phyloP scores from a whole-genome alignment of 768 basidiomycete genomes.

The Pisolithus orientalis region DNA sequence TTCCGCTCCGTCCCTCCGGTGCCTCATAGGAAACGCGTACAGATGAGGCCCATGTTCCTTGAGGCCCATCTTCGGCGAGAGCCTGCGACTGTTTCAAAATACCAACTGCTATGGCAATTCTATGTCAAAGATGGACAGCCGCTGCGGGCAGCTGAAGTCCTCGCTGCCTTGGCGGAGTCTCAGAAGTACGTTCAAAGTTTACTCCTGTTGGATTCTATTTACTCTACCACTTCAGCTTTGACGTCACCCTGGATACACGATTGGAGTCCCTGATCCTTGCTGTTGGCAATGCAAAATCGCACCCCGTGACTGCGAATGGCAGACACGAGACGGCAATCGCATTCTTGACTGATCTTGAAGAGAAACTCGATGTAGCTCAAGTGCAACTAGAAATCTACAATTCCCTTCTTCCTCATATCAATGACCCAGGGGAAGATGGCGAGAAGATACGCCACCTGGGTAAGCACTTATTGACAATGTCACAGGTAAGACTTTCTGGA shows the following conservation, averaged over 20 bases:
- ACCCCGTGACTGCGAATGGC: conserved; percentile 71
- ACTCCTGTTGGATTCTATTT: not conserved
- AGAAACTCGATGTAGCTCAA: conserved; percentile 94
- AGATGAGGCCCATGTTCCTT: conserved; percentile 85
- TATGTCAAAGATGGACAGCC: conserved; percentile 90
- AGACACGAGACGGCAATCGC: conserved; percentile 87
- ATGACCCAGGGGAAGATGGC: conserved; percentile 57
- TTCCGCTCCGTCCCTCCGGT: not conserved
- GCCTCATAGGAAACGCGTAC: conserved; percentile 8
- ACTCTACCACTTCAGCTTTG: conserved; percentile 40
- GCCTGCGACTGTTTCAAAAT: conserved; percentile 73
- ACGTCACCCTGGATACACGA: conserved; percentile 63
- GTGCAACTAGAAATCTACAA: conserved; percentile 92
- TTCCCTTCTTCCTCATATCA: conserved; percentile 51
- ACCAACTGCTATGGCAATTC: conserved; percentile 93
- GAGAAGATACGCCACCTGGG: conserved; percentile 56
- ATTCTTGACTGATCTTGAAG: conserved; percentile 91
- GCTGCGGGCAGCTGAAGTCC: conserved; percentile 80
- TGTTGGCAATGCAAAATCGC: conserved; percentile 93
- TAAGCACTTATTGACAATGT: conserved; percentile 66
- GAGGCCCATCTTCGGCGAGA: conserved; percentile 84
- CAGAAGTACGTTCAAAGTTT: conserved; percentile 48
- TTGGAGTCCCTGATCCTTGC: conserved; percentile 92
- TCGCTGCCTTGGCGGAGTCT: conserved; percentile 79
- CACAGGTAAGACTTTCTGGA: conserved; percentile 53